Base-by-base conservation (phyloP, 306 rosid genomes). In the Cucumis hystrix region DNA sequence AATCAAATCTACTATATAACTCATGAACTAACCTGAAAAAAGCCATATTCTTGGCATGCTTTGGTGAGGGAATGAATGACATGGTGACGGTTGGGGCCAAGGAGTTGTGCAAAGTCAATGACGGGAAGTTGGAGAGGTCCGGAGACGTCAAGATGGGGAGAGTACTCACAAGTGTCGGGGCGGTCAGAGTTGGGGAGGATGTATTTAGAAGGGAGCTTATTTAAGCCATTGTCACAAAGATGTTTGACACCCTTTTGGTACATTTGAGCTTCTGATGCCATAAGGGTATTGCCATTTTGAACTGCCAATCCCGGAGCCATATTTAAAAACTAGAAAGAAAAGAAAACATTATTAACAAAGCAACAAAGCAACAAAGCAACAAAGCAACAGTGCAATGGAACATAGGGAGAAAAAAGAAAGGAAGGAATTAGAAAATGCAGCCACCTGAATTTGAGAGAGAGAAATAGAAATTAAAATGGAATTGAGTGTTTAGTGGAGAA, bases 211-310 rank as follows among this genome's bases (percentile, higher is more conserved):
- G 98, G 98, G 10, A 93, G 80, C 25, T 21, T 84, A 25, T 76
- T 76, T 63, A 91, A 63, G 20, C 98, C 93, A 64, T 63, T 86
- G 25, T 91, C 97, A 52, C 73, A 79, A 0, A 93, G 87, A 47
- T 87, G 86, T 84, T 89, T 88, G 66, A 93, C 96, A 49, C 98
- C 96, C 79, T 86, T 91, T 49, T 87, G 90, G 81, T 80, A 86
- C 56, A 35, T 68, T 16, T 71, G 41, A 71, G 59, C 2, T 55
- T 77, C 87, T 25, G 47, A 52, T 52, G 17, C 72, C 15, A 79
- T 78, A 17, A 74, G 75, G 4, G 76, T 73, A 18, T 30, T 65
- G 25, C 55, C 57, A 57, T 43, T 39, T 4, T 30, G 35, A 45
- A 72, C 45, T 35, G 82, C 84, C 80, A 89, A 86, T 80, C 89